Conservation (phyloP, 2,329 filamentous ascomycete genomes). For the Pyricularia sp. region DNA sequence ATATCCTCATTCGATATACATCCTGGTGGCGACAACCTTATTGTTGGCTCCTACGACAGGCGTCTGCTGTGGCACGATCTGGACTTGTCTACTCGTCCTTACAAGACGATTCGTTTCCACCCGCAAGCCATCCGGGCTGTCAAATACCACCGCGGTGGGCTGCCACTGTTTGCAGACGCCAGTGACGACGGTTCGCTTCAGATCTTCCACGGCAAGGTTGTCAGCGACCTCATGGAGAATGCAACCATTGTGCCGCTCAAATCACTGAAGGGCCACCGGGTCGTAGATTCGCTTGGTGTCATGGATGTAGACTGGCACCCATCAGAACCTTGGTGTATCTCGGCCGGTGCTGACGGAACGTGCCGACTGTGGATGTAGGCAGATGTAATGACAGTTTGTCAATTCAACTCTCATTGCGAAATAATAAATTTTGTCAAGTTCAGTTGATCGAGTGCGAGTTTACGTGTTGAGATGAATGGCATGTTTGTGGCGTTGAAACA, state of each 20-base stretch:
- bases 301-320: conserved; percentile 96
- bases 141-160: conserved; percentile 65
- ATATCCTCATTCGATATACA: conserved; percentile 92
- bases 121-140: conserved; percentile 81
- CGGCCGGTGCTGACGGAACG: conserved; percentile 86
- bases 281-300: conserved; percentile 76
- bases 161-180: conserved; percentile 83
- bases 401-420: neutral
- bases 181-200: conserved; percentile 91
- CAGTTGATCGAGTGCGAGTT: neutral
- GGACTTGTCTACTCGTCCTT: conserved; percentile 77
- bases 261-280: conserved; percentile 79
- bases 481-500: neutral
- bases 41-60: conserved; percentile 89
- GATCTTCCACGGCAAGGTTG: conserved; percentile 94
- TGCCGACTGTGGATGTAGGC: conserved; percentile 71
- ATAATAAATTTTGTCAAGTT: neutral
- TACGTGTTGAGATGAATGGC: neutral
- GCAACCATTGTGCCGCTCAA: conserved; percentile 94
- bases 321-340: conserved; percentile 83
- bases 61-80: conserved; percentile 94
- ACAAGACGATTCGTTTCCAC: conserved; percentile 96
- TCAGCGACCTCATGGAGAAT: conserved; percentile 89
- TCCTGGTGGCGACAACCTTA: conserved; percentile 82
- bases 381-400: neutral